These are phyloP conservation scores for Nephelium lappaceum DNA, from an alignment of 345 rosid genomes.

Conservation along the genomic window DNA sequence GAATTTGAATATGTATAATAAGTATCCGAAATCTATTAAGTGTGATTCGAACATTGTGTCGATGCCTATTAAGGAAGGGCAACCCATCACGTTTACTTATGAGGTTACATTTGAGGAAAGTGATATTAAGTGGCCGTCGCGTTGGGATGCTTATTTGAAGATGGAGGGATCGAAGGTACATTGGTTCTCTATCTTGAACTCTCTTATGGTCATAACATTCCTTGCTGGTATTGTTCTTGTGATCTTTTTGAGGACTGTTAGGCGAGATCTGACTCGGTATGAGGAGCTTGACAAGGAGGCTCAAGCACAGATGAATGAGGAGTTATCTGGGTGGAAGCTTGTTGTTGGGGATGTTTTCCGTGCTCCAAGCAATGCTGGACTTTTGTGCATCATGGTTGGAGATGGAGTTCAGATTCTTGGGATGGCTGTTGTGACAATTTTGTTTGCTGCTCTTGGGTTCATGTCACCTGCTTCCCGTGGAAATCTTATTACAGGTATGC, in stretches of 20 bases:
- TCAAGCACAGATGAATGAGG: constrained; percentile 93
- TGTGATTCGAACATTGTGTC: constrained; percentile 73
- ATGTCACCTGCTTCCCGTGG: constrained; percentile 89
- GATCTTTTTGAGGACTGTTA: constrained; percentile 83
- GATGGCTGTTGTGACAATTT: constrained; percentile 68
- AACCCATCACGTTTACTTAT: constrained; percentile 69
- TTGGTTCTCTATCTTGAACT: constrained; percentile 83
- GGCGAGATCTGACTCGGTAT: constrained; percentile 83
- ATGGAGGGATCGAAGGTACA: constrained; percentile 91
- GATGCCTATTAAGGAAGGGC: constrained; percentile 72
- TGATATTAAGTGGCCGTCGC: constrained; percentile 89
- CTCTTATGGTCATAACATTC: constrained; percentile 85
- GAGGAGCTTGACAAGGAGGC: constrained; percentile 94
- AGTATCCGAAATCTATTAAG: constrained; percentile 62
- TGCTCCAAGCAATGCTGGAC: constrained; percentile 56
- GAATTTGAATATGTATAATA: constrained; percentile 57
- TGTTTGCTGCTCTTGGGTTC: constrained; percentile 79
- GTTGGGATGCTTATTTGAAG: constrained; percentile 86
- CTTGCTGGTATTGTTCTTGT: constrained; percentile 89
- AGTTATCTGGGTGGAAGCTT: constrained; percentile 83
- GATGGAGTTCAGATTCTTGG: constrained; percentile 81
- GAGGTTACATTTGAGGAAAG: constrained; percentile 75
- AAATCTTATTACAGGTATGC: constrained; percentile 71
- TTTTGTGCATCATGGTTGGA: constrained; percentile 71
- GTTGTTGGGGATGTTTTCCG: constrained; percentile 84